Base-by-base conservation (phyloP, 163 green algal species). In the Prototheca cutis region DNA sequence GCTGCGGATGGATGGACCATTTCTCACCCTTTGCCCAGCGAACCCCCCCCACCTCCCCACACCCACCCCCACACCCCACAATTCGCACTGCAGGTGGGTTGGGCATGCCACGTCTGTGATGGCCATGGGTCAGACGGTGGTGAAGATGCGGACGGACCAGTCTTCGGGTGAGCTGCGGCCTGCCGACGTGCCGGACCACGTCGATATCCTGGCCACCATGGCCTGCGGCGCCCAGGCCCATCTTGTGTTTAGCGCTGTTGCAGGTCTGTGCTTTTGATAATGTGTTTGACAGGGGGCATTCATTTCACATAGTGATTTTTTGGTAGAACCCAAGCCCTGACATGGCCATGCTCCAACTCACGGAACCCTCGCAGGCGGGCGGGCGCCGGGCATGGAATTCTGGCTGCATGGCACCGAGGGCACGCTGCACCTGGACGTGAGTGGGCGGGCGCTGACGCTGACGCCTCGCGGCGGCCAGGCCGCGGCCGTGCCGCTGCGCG, bases 191-290 rank as follows among this genome's bases (percentile, higher is more conserved):
- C 71, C 71, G 3, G 71, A 78, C 62, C 66, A 75, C 51, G 28
- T 78, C 8, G 59, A 78, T 42, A 34, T 78, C 10, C 59, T 78
- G 47, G 66, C 61, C n/a, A 28, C 63, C 13, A 59, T 77, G 49
- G 61, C 55, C 1, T 68, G 52, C 52, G 71, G 71, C 5, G 71
- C 66, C 8, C 64, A 75, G 49, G 66, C 61, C 1, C 71, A 75
- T 55, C 33, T 78, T 29, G 53, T 72, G 21, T 55, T 75, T 55
- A 66, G 47, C 23, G 48, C 55, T 2, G 61, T 74, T 21, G 55
- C 34, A 51, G 70, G 70, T 66, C 39, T n/a, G n/a, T n/a, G n/a
- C n/a, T n/a, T n/a, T n/a, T n/a, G n/a, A n/a, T n/a, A n/a, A n/a
- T n/a, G n/a, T n/a, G n/a, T n/a, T n/a, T n/a, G n/a, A n/a, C n/a